These are phyloP conservation scores for Penicillium subrubescens DNA, from an alignment of 495 filamentous ascomycete species.

Conservation along the genomic window DNA sequence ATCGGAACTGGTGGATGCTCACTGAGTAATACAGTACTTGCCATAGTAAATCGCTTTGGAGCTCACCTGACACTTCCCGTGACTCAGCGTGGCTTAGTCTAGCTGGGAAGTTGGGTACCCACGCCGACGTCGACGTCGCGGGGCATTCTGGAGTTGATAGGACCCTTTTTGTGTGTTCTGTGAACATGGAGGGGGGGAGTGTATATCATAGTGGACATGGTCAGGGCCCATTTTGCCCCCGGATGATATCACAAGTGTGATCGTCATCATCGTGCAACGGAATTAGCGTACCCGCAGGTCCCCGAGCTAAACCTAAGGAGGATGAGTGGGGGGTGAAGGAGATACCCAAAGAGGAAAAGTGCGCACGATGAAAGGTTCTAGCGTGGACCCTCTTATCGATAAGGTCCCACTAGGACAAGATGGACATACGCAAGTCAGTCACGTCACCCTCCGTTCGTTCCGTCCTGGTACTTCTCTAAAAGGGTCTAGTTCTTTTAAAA, in stretches of 20 bases:
- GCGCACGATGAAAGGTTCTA: conserved; percentile 1
- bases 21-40: neutral
- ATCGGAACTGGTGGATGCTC: conserved; percentile 9
- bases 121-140: neutral
- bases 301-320: neutral
- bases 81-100: neutral
- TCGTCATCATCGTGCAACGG: conserved; percentile 7
- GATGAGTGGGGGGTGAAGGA: conserved; percentile 12
- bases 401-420: neutral
- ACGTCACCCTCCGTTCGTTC: conserved; percentile 31
- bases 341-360: neutral
- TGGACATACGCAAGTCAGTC: conserved; percentile 36
- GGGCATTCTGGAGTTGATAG: neutral
- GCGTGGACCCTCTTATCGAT: conserved; percentile 8
- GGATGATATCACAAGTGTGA: conserved; percentile 18
- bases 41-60: neutral
- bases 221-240: conserved; percentile 7
- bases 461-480: neutral
- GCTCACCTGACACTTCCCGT: neutral
- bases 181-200: neutral
- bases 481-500: conserved; percentile 1
- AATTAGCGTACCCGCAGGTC: neutral
- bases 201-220: neutral
- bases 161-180: neutral
- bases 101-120: neutral